phyloP scores from a whole-genome alignment of 805 yeast genomes.

The Candida anglica region DNA sequence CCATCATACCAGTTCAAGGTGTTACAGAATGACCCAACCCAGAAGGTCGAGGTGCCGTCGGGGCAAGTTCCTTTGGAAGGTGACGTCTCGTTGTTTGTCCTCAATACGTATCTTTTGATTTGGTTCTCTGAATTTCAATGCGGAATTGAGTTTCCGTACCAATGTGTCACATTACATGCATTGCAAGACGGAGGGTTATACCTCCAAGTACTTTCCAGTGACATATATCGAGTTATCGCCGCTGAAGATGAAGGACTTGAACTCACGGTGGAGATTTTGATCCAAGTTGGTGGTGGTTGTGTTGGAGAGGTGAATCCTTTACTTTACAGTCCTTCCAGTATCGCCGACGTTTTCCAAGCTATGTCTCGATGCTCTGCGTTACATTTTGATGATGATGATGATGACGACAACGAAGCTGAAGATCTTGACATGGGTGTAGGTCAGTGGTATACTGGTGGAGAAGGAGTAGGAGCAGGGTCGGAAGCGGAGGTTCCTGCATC shows the following conservation, averaged over 20 bases:
- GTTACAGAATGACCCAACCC: slow-evolving; percentile 11
- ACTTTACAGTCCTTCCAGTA: background rate
- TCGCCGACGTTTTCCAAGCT: slow-evolving; percentile 23
- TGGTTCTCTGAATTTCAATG: slow-evolving; percentile 18
- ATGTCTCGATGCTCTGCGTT: slow-evolving; percentile 35
- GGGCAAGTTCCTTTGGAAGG: background rate
- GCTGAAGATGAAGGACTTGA: slow-evolving; percentile 1
- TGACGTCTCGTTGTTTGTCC: slow-evolving; percentile 23
- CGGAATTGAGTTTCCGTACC: slow-evolving; percentile 35
- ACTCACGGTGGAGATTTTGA: slow-evolving; percentile 1
- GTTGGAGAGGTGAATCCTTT: background rate
- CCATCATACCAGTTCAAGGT: slow-evolving; percentile 10
- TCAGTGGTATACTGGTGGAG: slow-evolving; percentile 1
- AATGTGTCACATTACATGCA: slow-evolving; percentile 29
- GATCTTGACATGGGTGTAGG: too few species aligned
- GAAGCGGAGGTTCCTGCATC: slow-evolving; percentile 15
- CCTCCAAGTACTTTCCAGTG: slow-evolving; percentile 27
- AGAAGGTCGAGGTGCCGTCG: slow-evolving; percentile 8
- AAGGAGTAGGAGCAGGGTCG: background rate
- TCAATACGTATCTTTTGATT: slow-evolving; percentile 29
- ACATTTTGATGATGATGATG: slow-evolving; percentile 25
- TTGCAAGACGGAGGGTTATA: slow-evolving; percentile 20
- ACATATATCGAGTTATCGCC: slow-evolving; percentile 6
- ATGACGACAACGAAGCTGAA: slow-evolving; percentile 15
- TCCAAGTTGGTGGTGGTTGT: background rate